Evolutionary conservation across 2,329 filamentous ascomycete species (phyloP).

Genomic region (Cladophialophora carrionii): DNA sequence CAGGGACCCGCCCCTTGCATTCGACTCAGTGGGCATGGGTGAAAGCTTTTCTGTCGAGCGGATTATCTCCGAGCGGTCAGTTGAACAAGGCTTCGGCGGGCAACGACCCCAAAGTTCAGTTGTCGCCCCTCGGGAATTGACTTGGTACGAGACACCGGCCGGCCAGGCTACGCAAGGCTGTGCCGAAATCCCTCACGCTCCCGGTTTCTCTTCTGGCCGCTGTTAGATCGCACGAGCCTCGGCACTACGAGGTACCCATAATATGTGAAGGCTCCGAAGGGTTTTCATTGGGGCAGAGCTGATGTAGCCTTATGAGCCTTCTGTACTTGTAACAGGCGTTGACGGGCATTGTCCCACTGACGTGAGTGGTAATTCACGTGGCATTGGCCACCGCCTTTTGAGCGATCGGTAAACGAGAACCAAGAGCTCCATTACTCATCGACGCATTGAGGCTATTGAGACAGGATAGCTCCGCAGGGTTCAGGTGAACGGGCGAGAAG

Average conservation of each 20-base stretch:
- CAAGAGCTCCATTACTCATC: background rate
- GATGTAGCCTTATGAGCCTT: background rate
- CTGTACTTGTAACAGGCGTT: background rate
- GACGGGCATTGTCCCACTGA: background rate
- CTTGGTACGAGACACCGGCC: background rate
- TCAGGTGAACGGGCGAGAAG: background rate
- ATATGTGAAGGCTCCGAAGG: background rate
- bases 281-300: background rate
- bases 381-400: background rate
- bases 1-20: no score
- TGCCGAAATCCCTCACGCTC: background rate
- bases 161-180: slow-evolving; percentile 11
- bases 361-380: background rate
- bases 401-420: no score
- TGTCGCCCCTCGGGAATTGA: background rate
- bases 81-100: slow-evolving; percentile 4
- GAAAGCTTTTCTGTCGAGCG: slow-evolving; percentile 6
- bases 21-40: background rate
- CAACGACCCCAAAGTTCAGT: background rate
- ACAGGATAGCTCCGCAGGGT: background rate
- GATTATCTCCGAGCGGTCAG: slow-evolving; percentile 8
- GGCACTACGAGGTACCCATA: background rate
- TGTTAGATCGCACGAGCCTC: background rate
- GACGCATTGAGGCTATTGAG: background rate
- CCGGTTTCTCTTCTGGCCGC: background rate